These are phyloP conservation scores for Fraxinus sp. DNA, from an alignment of 305 asterid species.

Conservation along the genomic window DNA sequence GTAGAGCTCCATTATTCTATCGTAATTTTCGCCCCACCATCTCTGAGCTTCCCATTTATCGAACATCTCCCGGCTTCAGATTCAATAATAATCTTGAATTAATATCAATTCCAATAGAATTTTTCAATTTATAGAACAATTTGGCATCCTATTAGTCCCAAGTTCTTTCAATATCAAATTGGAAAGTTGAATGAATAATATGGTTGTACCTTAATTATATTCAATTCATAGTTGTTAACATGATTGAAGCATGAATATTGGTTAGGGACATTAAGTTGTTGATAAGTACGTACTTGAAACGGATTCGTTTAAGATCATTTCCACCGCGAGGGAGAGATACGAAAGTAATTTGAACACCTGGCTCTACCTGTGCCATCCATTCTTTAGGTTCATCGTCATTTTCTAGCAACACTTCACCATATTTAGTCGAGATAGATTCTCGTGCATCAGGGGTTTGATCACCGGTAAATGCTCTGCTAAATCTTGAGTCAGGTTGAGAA, in stretches of 20 bases:
- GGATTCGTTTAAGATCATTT: conserved; percentile 87
- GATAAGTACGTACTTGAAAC: conserved; percentile 60
- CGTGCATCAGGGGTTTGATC: conserved; percentile 46
- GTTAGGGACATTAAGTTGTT: too few relatives aligned
- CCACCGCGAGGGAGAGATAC: conserved; percentile 81
- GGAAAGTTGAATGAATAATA: neutral
- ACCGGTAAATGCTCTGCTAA: conserved; percentile 40
- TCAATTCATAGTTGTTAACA: too few relatives aligned
- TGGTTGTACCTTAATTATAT: too few relatives aligned
- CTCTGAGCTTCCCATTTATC: conserved; percentile 95
- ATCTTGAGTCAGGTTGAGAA: conserved; percentile 42
- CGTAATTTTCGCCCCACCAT: conserved; percentile 98
- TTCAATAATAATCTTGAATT: conserved; percentile 14
- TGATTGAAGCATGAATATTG: too few relatives aligned
- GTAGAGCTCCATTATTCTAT: conserved; percentile 88
- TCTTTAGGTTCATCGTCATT: conserved; percentile 69
- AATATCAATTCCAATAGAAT: neutral
- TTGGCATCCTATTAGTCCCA: neutral
- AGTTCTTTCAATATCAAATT: neutral
- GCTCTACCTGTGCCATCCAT: conserved; percentile 95
- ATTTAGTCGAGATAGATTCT: conserved; percentile 46
- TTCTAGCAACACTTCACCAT: conserved; percentile 53
- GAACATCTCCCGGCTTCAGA: conserved; percentile 87
- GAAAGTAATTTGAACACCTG: conserved; percentile 90
- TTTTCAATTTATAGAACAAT: neutral